phyloP scores from a whole-genome alignment of 495 filamentous ascomycete genomes.

The Cryomyces minteri region DNA sequence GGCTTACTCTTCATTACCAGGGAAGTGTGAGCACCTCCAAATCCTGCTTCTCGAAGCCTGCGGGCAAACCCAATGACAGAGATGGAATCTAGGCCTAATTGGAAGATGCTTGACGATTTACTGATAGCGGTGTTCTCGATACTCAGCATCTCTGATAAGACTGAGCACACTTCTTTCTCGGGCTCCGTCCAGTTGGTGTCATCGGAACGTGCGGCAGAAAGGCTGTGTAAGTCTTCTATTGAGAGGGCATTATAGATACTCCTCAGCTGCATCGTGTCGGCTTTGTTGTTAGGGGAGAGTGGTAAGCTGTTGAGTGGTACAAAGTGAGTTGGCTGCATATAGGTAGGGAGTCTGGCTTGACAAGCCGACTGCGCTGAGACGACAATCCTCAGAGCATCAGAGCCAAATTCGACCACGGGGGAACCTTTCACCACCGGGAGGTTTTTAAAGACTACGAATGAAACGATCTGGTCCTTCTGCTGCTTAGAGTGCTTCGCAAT shows the following conservation, averaged over 20 bases:
- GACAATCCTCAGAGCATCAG: constrained; percentile 9
- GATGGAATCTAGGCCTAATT: constrained; percentile 69
- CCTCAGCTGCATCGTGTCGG: constrained; percentile 42
- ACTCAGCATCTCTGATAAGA: constrained; percentile 30
- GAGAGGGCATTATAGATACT: constrained; percentile 37
- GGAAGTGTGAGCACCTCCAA: too few relatives aligned
- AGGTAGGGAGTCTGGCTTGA: constrained; percentile 38
- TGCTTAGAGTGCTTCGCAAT: constrained; percentile 43
- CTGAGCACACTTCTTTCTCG: constrained; percentile 29
- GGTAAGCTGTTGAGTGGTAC: constrained; percentile 44
- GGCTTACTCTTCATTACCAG: too few relatives aligned
- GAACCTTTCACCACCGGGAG: neutral
- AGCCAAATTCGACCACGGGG: constrained; percentile 8
- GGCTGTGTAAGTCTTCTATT: constrained; percentile 34
- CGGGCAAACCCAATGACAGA: too few relatives aligned
- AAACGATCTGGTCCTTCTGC: constrained; percentile 49
- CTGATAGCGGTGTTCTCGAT: constrained; percentile 26
- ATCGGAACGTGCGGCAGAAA: constrained; percentile 18
- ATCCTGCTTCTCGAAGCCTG: too few relatives aligned
- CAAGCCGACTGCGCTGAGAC: constrained; percentile 31
- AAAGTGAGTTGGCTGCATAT: constrained; percentile 66
- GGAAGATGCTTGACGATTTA: constrained; percentile 48
- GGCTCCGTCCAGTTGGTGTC: constrained; percentile 15
- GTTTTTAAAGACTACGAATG: constrained; percentile 35
- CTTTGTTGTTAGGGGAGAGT: constrained; percentile 57